These are phyloP conservation scores for Hortiboletus campestris DNA, from an alignment of 768 basidiomycete genomes.

Conservation along the genomic window DNA sequence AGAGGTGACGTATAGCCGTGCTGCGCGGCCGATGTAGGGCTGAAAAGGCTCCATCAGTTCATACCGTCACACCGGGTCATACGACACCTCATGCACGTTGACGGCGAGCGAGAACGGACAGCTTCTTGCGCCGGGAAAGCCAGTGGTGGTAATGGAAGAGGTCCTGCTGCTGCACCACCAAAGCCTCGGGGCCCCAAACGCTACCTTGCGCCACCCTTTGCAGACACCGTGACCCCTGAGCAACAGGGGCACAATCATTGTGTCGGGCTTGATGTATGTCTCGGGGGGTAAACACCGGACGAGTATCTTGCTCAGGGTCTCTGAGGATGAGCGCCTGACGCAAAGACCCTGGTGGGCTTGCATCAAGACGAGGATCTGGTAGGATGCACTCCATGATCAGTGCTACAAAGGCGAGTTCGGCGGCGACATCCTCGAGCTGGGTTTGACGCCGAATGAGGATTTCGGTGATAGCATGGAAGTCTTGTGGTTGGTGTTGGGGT, in stretches of 20 bases:
- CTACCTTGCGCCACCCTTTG: constrained; percentile 41
- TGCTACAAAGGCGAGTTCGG: constrained; percentile 13
- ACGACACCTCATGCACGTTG: constrained; percentile 6
- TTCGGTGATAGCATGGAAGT: constrained; percentile 9
- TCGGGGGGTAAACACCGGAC: constrained; percentile 33
- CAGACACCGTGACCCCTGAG: constrained; percentile 43
- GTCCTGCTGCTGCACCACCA: constrained; percentile 35
- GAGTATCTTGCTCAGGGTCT: constrained; percentile 49
- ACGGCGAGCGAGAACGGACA: constrained; percentile 25
- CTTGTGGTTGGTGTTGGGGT: constrained; percentile 10
- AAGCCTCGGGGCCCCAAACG: constrained; percentile 39
- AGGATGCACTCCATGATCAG: constrained; percentile 11
- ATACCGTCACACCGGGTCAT: constrained; percentile 19
- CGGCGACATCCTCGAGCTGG: constrained; percentile 14
- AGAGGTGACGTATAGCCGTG: constrained; percentile 11
- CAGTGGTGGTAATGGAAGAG: constrained; percentile 16
- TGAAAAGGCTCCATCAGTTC: constrained; percentile 23
- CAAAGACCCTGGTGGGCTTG: constrained; percentile 21
- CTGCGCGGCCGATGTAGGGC: constrained; percentile 15
- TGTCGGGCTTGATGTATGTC: constrained; percentile 22
- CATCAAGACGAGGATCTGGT: constrained; percentile 17
- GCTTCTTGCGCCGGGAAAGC: constrained; percentile 18
- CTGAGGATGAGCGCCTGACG: constrained; percentile 41
- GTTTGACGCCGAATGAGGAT: constrained; percentile 15
- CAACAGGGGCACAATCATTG: constrained; percentile 33